Percentiles rank a stretch among this genome's conserved stretches.
phyloP scores from a whole-genome alignment of 2,329 filamentous ascomycete genomes.

The Aspergillus sp. region DNA sequence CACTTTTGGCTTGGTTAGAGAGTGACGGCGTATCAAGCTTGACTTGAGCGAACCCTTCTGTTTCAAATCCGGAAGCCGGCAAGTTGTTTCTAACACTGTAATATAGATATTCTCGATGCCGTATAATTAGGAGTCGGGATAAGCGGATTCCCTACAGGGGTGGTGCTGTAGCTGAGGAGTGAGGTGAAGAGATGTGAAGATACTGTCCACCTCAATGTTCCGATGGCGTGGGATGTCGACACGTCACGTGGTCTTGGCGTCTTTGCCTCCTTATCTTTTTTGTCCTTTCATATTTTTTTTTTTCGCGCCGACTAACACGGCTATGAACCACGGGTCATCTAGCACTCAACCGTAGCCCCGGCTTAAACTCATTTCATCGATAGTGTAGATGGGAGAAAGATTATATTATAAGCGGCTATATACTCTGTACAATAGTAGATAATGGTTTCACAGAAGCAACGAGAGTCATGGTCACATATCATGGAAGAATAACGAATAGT shows the following conservation, averaged over 20 bases:
- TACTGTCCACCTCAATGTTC: neutral
- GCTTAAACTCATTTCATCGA: too few relatives aligned
- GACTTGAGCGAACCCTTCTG: slow-evolving; percentile 40
- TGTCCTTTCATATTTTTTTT: slow-evolving; percentile 3
- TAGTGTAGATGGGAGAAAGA: slow-evolving; percentile 1
- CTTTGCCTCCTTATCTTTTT: slow-evolving; percentile 14
- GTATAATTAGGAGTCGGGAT: neutral
- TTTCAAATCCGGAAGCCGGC: slow-evolving; percentile 19
- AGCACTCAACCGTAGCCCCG: too few relatives aligned
- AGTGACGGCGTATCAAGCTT: slow-evolving; percentile 26
- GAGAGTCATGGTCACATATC: slow-evolving; percentile 5
- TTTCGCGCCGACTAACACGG: neutral
- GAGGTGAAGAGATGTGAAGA: slow-evolving; percentile 13
- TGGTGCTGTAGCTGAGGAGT: slow-evolving; percentile 5
- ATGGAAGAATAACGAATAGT: neutral
- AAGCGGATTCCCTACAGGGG: neutral
- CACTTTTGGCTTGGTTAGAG: slow-evolving; percentile 44
- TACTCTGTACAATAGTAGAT: slow-evolving; percentile 17
- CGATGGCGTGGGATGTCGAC: slow-evolving; percentile 2
- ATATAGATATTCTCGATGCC: neutral
- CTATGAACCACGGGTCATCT: slow-evolving; percentile 4
- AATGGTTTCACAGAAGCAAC: neutral
- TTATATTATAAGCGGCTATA: slow-evolving; percentile 28
- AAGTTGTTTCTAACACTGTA: slow-evolving; percentile 9
- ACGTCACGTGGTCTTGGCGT: slow-evolving; percentile 21